Evolutionary conservation across 2,329 filamentous ascomycete species (phyloP).

Genomic region (Rutstroemia sp.): DNA sequence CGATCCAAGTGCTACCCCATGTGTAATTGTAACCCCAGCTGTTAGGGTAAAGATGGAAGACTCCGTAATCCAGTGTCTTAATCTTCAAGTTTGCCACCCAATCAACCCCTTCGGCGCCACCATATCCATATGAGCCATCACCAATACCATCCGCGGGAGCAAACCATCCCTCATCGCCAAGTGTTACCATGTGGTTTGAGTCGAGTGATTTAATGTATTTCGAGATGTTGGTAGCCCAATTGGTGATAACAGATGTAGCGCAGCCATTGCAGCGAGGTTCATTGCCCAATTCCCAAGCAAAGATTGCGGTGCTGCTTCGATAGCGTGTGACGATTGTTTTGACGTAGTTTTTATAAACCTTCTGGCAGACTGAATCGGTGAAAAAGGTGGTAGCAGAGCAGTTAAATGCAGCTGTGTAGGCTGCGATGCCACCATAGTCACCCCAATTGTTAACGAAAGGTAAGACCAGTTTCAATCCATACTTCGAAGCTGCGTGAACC

Average conservation of each 20-base stretch:
- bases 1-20: conserved; percentile 41
- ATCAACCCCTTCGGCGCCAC: conserved; percentile 38
- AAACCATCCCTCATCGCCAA: conserved; percentile 58
- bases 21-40: conserved; percentile 33
- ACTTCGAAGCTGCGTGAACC: conserved; percentile 49
- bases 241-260: conserved; percentile 45
- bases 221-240: conserved; percentile 52
- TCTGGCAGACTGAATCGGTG: conserved; percentile 43
- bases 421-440: conserved; percentile 57
- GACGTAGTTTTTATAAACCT: conserved; percentile 52
- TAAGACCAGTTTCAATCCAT: conserved; percentile 55
- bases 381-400: conserved; percentile 48
- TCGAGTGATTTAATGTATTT: conserved; percentile 59
- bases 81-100: conserved; percentile 41
- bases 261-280: conserved; percentile 59
- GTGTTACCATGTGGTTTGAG: conserved; percentile 50
- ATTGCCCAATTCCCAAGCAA: conserved; percentile 63
- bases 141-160: conserved; percentile 30
- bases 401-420: conserved; percentile 49
- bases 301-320: conserved; percentile 48
- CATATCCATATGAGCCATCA: conserved; percentile 38
- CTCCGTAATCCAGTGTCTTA: conserved; percentile 43
- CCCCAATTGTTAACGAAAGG: conserved; percentile 62
- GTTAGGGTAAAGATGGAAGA: conserved; percentile 44
- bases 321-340: conserved; percentile 52